Evolutionary conservation across 2,329 filamentous ascomycete genomes (phyloP).

Genomic region (Calonectria naviculata): DNA sequence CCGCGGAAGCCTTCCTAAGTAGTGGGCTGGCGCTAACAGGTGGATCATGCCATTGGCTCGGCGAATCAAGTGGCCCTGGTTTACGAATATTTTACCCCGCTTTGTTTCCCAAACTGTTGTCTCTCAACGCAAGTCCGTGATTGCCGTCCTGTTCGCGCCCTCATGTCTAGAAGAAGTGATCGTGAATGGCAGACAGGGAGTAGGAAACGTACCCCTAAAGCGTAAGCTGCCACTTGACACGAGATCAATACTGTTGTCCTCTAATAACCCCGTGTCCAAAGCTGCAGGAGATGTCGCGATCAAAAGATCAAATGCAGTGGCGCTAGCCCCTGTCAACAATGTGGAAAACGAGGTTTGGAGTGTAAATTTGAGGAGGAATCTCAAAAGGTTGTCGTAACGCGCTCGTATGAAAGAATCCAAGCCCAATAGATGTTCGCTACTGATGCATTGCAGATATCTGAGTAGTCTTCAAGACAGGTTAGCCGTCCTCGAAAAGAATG

Average conservation of each 20-base stretch:
- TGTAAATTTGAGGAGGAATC: constrained; percentile 8
- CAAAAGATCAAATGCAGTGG: constrained; percentile 14
- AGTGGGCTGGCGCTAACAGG: too few species aligned
- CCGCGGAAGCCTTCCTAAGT: too few species aligned
- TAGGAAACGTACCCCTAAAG: background rate
- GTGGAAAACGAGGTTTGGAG: background rate
- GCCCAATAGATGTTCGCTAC: background rate
- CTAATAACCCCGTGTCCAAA: background rate
- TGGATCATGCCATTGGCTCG: too few species aligned
- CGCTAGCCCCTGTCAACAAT: background rate
- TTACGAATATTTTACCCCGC: too few species aligned
- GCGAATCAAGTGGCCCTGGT: too few species aligned
- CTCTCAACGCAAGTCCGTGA: too few species aligned
- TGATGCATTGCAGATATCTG: background rate
- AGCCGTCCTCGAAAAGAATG: background rate
- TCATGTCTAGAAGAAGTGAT: background rate
- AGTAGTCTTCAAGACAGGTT: background rate
- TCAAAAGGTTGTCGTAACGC: constrained; percentile 7
- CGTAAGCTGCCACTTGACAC: background rate
- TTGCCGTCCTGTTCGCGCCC: too few species aligned
- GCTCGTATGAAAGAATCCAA: background rate
- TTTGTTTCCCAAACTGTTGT: too few species aligned
- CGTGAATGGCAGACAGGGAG: background rate
- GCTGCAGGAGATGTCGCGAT: constrained; percentile 12
- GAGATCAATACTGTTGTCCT: background rate